A percentile compares a stretch with the other conserved stretches of the same genome.
Evolutionary conservation across 23 red algal genomes (phyloP).

Genomic region (Chondrus crispus): DNA sequence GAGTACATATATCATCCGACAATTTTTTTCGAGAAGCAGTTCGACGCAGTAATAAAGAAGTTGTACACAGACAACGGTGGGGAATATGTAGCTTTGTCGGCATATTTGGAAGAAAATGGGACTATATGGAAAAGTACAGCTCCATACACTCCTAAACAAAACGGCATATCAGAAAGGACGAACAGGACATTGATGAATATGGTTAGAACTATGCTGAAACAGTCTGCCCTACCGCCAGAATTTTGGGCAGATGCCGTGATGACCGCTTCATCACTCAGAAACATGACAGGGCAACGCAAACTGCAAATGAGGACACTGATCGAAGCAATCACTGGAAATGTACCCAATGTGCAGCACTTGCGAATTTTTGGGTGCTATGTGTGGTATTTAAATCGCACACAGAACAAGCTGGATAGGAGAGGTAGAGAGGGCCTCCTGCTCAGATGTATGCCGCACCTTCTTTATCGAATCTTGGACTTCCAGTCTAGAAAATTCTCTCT

Average conservation of each 20-base stretch:
- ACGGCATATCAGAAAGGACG: neutral
- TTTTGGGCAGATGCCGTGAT: constrained; percentile 1
- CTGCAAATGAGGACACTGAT: neutral
- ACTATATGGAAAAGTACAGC: neutral
- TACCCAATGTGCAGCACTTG: neutral
- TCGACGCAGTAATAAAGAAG: neutral
- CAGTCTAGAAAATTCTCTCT: neutral
- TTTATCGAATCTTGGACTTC: neutral
- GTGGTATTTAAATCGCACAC: neutral
- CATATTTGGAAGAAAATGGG: neutral
- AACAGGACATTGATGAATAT: constrained; percentile 8
- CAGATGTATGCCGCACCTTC: neutral
- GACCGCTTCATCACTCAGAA: neutral
- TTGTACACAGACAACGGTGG: neutral
- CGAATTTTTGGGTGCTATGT: neutral
- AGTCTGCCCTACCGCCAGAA: neutral
- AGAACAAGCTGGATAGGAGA: neutral
- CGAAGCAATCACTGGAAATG: neutral
- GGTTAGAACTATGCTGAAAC: neutral
- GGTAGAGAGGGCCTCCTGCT: neutral
- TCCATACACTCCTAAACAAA: constrained; percentile 15
- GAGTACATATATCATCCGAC: neutral
- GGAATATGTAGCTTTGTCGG: neutral
- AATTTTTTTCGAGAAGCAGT: neutral
- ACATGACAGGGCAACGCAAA: neutral